These are phyloP conservation scores for Scenedesmus sp. DNA, from an alignment of 163 green algal genomes.

Conservation along the genomic window DNA sequence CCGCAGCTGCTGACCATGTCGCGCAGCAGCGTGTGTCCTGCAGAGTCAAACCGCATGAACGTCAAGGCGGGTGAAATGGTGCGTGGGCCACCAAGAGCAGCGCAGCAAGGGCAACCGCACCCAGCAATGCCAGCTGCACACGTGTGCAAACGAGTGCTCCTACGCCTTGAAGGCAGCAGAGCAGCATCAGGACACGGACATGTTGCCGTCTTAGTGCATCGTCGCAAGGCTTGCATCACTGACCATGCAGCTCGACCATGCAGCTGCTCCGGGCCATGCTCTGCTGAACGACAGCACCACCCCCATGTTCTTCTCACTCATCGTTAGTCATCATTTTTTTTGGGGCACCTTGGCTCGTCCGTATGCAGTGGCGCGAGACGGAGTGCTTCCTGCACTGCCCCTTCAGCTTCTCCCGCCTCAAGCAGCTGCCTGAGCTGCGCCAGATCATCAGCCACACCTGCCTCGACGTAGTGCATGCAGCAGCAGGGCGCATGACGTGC, in stretches of 20 bases:
- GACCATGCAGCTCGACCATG: too few species aligned
- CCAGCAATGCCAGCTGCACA: too few species aligned
- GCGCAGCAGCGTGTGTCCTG: not conserved
- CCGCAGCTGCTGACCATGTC: not conserved
- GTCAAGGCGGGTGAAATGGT: not conserved
- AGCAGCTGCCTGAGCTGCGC: not conserved
- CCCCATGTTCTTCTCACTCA: not conserved
- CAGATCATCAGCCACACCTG: constrained; percentile 12
- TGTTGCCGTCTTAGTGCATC: too few species aligned
- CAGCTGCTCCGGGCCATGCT: too few species aligned
- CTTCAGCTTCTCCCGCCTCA: not conserved
- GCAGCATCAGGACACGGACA: too few species aligned
- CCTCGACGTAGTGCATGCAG: not conserved
- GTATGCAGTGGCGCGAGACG: not conserved
- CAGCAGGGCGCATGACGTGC: not conserved
- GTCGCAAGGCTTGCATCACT: too few species aligned
- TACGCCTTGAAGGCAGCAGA: too few species aligned
- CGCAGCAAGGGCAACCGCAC: not conserved
- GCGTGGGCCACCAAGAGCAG: not conserved
- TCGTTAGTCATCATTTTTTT: not conserved
- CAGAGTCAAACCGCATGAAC: not conserved
- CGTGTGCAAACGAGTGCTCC: too few species aligned
- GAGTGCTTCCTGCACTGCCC: not conserved
- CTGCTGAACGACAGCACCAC: too few species aligned
- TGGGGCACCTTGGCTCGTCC: not conserved